A percentile compares a stretch with the other conserved stretches of the same genome.
Conservation (phyloP, 352 stramenopile genomes). For the Pythium phragmitis region DNA sequence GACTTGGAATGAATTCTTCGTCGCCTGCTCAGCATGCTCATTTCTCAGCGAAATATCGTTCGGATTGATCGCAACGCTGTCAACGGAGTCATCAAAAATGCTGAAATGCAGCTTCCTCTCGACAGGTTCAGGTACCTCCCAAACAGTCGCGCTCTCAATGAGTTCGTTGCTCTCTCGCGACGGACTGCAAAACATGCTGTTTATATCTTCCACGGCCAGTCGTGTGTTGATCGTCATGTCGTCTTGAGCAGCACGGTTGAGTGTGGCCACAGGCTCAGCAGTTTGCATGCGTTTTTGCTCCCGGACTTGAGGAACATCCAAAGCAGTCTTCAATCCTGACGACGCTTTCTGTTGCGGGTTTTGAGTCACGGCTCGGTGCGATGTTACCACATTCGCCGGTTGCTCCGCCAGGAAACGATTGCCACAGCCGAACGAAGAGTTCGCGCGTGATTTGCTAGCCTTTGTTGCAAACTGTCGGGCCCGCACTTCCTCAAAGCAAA, state of each 20-base stretch:
- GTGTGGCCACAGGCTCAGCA: slow-evolving; percentile 4
- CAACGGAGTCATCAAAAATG: slow-evolving; percentile 76
- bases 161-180: slow-evolving; percentile 37
- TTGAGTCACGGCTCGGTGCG: neutral
- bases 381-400: neutral
- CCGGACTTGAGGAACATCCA: neutral
- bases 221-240: slow-evolving; percentile 89
- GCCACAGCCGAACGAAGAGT: neutral
- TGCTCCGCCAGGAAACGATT: slow-evolving; percentile 23
- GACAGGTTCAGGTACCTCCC: slow-evolving; percentile 70
- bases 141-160: slow-evolving; percentile 25
- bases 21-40: slow-evolving; percentile 39
- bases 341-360: neutral
- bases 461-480: slow-evolving; percentile 25
- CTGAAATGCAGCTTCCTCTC: slow-evolving; percentile 85
- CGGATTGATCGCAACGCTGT: slow-evolving; percentile 52
- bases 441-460: neutral
- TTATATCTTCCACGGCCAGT: slow-evolving; percentile 80
- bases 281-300: slow-evolving; percentile 1
- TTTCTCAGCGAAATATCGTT: slow-evolving; percentile 51
- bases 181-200: slow-evolving; percentile 87
- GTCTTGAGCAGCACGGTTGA: slow-evolving; percentile 57
- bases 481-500: slow-evolving; percentile 85
- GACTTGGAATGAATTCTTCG: slow-evolving; percentile 47
- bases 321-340: neutral